Evolutionary conservation across 202 grass and related monocot genomes (phyloP).

Genomic region (Panicum hallii): DNA sequence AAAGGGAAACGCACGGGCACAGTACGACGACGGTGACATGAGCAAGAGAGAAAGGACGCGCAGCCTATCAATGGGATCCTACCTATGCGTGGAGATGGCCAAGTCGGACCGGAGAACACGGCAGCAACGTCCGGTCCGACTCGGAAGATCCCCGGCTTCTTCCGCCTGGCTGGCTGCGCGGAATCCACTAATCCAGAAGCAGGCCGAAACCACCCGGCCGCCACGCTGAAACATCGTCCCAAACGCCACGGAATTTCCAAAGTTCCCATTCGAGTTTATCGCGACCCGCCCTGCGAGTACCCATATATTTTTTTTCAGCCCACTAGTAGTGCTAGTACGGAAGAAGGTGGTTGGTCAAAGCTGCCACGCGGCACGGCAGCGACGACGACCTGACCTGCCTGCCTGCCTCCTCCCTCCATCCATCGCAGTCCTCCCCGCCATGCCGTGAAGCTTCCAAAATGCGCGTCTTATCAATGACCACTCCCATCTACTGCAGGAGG

Average conservation of each 20-base stretch:
- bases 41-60: too few relatives aligned
- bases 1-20: too few relatives aligned
- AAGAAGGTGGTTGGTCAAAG: background rate
- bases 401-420: too few relatives aligned
- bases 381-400: background rate
- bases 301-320: background rate
- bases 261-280: background rate
- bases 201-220: too few relatives aligned
- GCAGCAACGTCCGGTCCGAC: too few relatives aligned
- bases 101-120: too few relatives aligned
- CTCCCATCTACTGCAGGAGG: background rate
- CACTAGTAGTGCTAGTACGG: background rate
- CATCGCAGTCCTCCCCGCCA: background rate
- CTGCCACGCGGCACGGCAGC: background rate
- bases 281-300: too few relatives aligned
- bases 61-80: too few relatives aligned
- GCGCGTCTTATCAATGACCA: background rate
- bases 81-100: too few relatives aligned
- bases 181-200: background rate
- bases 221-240: conserved; percentile 13
- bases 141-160: background rate
- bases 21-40: too few relatives aligned
- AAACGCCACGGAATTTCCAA: conserved; percentile 36
- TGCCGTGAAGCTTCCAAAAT: conserved; percentile 54
- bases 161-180: background rate